Evolutionary conservation across 1,284 basidiomycete species (phyloP), one percentile per base, ranked within the genome.

Genomic region (Ganoderma lucidum): DNA sequence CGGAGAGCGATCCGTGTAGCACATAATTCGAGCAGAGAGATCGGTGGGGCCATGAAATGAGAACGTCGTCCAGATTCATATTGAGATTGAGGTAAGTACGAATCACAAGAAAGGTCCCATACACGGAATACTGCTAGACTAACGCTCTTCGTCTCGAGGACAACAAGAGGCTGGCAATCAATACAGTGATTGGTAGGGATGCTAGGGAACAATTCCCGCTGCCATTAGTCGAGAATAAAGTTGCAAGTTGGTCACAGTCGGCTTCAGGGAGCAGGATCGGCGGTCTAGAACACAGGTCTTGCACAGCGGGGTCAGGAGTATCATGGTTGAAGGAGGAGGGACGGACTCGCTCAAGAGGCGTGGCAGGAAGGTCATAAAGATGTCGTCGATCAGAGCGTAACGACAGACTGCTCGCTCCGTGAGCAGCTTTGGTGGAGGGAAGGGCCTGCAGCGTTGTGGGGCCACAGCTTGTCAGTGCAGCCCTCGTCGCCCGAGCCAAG

Each of bases 111-210:
- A 58, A n/a, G 15, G 28, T 14, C 12, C 12, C 53, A 55, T 55
- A 37, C 41, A 42, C 14, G 4, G 30, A 19, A n/a, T 10, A 28
- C 56, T 58, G 32, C 30, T n/a, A 28, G 3, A 12, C 37, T 1
- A 37, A 9, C 37, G 6, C 58, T 60, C 58, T 42, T 39, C 58
- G 58, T 60, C 58, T 60, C n/a, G 14, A 14, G 19, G 58, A 60
- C 58, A 37, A 60, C 58, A 60, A 60, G 58, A 60, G 58, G 35
- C 15, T 19, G 37, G 23, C 23, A 23, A 23, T 2, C 23, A 59
- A 59, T 23, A 14, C 5, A 39, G 2, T 8, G 58, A 37, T 37
- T 23, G 23, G 23, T 23, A 23, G 23, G 23, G 23, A 23, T 23
- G 23, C 23, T 23, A 23, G 23, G 23, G 23, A 23, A 23, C 23